Base-by-base conservation (phyloP, 2,329 filamentous ascomycete genomes). In the Colletotrichum godetiae region DNA sequence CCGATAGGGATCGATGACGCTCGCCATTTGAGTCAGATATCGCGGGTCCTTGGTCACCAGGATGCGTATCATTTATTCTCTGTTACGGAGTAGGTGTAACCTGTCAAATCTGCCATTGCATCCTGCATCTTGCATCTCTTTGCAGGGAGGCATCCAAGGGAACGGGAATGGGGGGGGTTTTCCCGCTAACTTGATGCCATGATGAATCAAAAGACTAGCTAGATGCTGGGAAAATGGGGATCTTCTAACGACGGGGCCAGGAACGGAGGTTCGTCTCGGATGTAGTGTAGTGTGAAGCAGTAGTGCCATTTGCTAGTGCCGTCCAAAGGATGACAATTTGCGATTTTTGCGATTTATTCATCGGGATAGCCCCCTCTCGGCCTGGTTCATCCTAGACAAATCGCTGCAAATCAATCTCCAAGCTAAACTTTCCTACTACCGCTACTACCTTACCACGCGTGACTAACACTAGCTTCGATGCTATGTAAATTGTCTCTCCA, bases 251-350 rank as follows among this genome's bases (percentile, higher is more conserved):
- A n/a, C 49, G 29, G 60, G 55, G 60, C 22, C 62, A 27, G 62
- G 22, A 63, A n/a, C 66, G 65, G 52, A 64, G 42, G 22, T 31
- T n/a, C 37, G 70, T 70, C 55, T 63, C 67, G 67, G 59, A 73
- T 70, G 60, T 49, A 60, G 53, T 60, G 59, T 55, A 68, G 58
- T 65, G 24, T 46, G 67, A 61, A 64, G 70, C 66, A 56, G 67
- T 70, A 63, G 66, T 64, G 53, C 64, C 37, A 24, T 59, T 42
- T 64, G 12, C 35, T 62, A 31, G 52, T 56, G 27, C 42, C n/a
- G 37, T 42, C 15, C 37, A 42, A 42, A 42, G 37, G 37, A 15
- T 42, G 37, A 42, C 37, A 42, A 42, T 42, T 42, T 42, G 2
- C 37, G 37, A 42, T 42, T 42, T 42, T 42, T 13, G 37, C 37